Evolutionary conservation across 2,329 filamentous ascomycete genomes (phyloP).

Genomic region (Aspergillus candidus): DNA sequence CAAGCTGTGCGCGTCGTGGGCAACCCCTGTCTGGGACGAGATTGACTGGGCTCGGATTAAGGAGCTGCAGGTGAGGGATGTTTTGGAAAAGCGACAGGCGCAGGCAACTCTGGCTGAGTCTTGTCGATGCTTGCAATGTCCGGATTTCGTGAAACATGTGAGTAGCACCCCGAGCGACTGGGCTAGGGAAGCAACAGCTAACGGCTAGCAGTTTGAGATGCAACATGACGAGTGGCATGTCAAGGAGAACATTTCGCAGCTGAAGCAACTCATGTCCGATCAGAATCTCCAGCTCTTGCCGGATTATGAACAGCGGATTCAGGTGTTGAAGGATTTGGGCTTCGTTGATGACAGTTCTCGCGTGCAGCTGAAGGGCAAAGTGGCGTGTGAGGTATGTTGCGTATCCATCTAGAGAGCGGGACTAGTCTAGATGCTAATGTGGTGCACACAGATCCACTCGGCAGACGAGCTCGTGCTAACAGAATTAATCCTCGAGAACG

Average conservation of each 20-base stretch:
- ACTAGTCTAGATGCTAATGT: conserved; percentile 5
- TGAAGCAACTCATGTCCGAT: conserved; percentile 86
- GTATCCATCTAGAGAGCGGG: not conserved
- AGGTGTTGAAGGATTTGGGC: conserved; percentile 81
- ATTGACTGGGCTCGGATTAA: conserved; percentile 75
- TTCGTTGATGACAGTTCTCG: conserved; percentile 85
- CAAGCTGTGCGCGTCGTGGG: conserved; percentile 68
- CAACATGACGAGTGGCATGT: conserved; percentile 96
- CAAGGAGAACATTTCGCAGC: conserved; percentile 81
- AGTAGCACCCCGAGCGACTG: conserved; percentile 29
- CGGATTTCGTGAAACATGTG: conserved; percentile 80
- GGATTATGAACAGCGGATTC: conserved; percentile 92
- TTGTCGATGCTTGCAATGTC: conserved; percentile 63
- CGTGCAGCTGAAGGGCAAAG: conserved; percentile 95
- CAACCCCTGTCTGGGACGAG: conserved; percentile 71
- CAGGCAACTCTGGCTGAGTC: conserved; percentile 58
- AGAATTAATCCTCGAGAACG: conserved; percentile 92
- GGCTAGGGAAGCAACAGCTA: conserved; percentile 11
- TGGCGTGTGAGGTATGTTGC: conserved; percentile 70
- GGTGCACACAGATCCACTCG: conserved; percentile 64
- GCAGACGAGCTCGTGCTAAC: conserved; percentile 94
- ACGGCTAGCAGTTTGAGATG: conserved; percentile 68
- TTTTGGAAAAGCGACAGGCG: conserved; percentile 64
- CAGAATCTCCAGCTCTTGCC: conserved; percentile 93
- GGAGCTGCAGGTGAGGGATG: conserved; percentile 72